phyloP scores from a whole-genome alignment of 148 eudicot species.

The Chenopodium quinoa region DNA sequence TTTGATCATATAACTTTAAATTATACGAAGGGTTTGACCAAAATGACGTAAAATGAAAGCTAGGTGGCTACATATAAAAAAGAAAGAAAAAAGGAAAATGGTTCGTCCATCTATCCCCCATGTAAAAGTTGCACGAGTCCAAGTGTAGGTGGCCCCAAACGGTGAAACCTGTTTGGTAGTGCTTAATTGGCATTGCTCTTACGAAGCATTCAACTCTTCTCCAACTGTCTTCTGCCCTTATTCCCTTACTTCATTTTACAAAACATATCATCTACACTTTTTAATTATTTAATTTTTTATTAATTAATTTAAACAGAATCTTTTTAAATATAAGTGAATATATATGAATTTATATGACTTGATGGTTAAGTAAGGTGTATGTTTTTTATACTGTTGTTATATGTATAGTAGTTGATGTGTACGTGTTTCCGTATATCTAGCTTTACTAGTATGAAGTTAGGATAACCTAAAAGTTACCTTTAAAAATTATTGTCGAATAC shows the following conservation, averaged over 20 bases:
- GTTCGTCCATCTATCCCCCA: not conserved
- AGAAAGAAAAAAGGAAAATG: not conserved
- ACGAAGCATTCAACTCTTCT: not conserved
- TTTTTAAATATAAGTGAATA: no score
- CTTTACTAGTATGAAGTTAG: no score
- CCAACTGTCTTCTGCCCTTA: conserved; percentile 13
- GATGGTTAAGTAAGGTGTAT: conserved; percentile 1
- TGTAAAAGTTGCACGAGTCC: conserved; percentile 16
- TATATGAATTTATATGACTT: not conserved
- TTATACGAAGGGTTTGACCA: not conserved
- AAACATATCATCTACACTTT: no score
- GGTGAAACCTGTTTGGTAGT: conserved; percentile 37
- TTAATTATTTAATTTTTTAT: no score
- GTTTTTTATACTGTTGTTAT: not conserved
- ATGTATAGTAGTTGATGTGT: not conserved
- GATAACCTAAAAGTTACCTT: no score
- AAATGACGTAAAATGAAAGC: not conserved
- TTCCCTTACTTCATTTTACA: not conserved
- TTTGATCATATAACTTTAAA: no score
- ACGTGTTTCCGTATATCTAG: not conserved
- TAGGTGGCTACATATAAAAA: not conserved
- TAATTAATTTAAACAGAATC: no score
- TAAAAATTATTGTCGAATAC: no score
- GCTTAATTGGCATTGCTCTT: conserved; percentile 16
- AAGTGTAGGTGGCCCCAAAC: conserved; percentile 27